These are phyloP conservation scores for Takakia lepidozioides DNA, from an alignment of 225 moss, liverwort and hornwort genomes.

Conservation along the genomic window DNA sequence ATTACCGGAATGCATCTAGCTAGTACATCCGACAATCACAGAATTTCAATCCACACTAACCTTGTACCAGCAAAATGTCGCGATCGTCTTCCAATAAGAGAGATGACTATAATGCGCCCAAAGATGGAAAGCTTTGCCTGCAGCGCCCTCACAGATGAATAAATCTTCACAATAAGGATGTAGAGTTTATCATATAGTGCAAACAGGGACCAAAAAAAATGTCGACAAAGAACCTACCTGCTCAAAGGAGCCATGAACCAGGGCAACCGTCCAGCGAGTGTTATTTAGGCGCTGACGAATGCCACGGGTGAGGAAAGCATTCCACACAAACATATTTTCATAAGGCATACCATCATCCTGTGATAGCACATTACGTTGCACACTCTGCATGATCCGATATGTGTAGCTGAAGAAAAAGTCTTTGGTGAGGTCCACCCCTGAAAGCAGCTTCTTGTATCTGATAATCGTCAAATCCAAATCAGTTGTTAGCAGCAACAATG, in stretches of 20 bases:
- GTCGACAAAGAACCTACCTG: conserved; percentile 46
- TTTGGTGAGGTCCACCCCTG: conserved; percentile 82
- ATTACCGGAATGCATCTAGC: too few relatives aligned
- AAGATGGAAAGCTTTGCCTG: conserved; percentile 72
- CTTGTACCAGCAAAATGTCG: conserved; percentile 89
- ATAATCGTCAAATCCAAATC: conserved; percentile 1
- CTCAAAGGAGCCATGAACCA: conserved; percentile 84
- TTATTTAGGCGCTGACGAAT: conserved; percentile 71
- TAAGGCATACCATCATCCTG: conserved; percentile 60
- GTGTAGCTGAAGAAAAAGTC: conserved; percentile 98
- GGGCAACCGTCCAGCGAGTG: conserved; percentile 74
- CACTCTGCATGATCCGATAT: conserved; percentile 81
- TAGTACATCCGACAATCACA: too few relatives aligned
- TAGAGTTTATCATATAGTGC: too few relatives aligned
- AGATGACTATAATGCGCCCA: conserved; percentile 70
- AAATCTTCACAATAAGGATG: too few relatives aligned
- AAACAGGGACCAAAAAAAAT: neutral
- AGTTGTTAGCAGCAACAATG: conserved; percentile 2
- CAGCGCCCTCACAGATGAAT: conserved; percentile 2
- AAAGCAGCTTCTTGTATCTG: conserved; percentile 88
- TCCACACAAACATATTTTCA: conserved; percentile 95
- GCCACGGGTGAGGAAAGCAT: conserved; percentile 71
- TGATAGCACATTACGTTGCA: conserved; percentile 73
- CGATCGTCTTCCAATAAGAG: conserved; percentile 79
- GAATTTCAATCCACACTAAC: conserved; percentile 46